Evolutionary conservation across 2,329 filamentous ascomycete species (phyloP).

Genomic region (Cladorrhinum sp.): DNA sequence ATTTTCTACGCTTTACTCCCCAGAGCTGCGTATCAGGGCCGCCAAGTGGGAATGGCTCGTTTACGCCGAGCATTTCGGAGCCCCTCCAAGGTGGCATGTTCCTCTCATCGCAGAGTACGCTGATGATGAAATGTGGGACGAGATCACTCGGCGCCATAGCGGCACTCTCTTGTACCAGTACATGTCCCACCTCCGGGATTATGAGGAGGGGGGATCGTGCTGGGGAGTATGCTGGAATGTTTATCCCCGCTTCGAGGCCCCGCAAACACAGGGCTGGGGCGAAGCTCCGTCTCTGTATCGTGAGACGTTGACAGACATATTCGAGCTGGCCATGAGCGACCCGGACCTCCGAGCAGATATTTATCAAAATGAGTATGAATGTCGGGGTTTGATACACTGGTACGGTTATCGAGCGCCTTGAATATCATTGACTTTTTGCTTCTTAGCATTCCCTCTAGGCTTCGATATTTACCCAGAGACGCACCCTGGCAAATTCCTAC

Average conservation of each 20-base stretch:
- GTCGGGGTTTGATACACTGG: neutral
- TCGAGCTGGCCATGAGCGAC: neutral
- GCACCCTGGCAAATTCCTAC: slow-evolving; percentile 8
- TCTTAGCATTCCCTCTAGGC: neutral
- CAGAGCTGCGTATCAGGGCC: neutral
- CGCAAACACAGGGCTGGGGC: neutral
- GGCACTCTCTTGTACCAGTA: neutral
- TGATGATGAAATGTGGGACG: neutral
- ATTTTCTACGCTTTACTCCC: slow-evolving; percentile 7
- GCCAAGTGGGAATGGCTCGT: neutral
- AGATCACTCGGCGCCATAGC: neutral
- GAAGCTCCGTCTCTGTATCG: neutral
- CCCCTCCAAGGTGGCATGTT: neutral
- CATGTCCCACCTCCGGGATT: neutral
- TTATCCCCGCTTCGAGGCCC: neutral
- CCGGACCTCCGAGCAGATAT: neutral
- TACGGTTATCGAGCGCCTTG: too few species aligned
- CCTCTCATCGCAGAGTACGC: neutral
- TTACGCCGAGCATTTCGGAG: neutral
- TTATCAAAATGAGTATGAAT: neutral
- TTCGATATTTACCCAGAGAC: neutral
- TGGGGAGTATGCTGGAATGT: neutral
- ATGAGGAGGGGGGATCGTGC: neutral
- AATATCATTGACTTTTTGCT: neutral
- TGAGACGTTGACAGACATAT: neutral